phyloP scores from a whole-genome alignment of 2,329 filamentous ascomycete genomes.

The Hawksworthiomyces lignivorus region DNA sequence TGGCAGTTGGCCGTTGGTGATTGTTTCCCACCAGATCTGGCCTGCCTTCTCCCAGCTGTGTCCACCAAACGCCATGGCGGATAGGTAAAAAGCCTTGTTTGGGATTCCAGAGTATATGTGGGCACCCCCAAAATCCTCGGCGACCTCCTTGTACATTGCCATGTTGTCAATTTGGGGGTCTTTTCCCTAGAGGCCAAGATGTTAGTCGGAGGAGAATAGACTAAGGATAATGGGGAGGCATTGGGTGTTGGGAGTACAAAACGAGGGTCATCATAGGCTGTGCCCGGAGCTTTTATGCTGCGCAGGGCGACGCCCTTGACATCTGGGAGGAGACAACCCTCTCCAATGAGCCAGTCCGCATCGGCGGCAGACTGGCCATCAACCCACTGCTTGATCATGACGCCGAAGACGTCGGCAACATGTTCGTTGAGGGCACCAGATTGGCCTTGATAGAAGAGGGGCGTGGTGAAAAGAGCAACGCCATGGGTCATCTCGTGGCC shows the following conservation, averaged over 20 bases:
- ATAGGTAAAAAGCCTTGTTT: slow-evolving; percentile 49
- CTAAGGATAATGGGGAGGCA: too few relatives aligned
- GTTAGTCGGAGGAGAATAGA: too few relatives aligned
- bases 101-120: slow-evolving; percentile 51
- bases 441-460: slow-evolving; percentile 43
- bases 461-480: slow-evolving; percentile 41
- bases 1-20: slow-evolving; percentile 35
- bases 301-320: slow-evolving; percentile 45
- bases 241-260: too few relatives aligned
- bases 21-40: slow-evolving; percentile 44
- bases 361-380: slow-evolving; percentile 35
- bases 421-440: slow-evolving; percentile 50
- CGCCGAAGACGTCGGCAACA: slow-evolving; percentile 48
- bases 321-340: slow-evolving; percentile 42
- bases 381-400: slow-evolving; percentile 48
- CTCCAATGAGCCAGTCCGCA: slow-evolving; percentile 49
- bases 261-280: slow-evolving; percentile 43
- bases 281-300: slow-evolving; percentile 47
- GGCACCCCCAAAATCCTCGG: slow-evolving; percentile 44
- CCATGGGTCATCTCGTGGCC: slow-evolving; percentile 51
- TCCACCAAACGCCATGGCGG: slow-evolving; percentile 39
- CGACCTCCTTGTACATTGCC: slow-evolving; percentile 30
- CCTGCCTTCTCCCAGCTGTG: slow-evolving; percentile 47
- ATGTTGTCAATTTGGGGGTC: slow-evolving; percentile 46
- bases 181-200: too few relatives aligned